These are phyloP conservation scores for Kentomonas sorsogonicus DNA, from an alignment of 208 protist species.

Conservation along the genomic window DNA sequence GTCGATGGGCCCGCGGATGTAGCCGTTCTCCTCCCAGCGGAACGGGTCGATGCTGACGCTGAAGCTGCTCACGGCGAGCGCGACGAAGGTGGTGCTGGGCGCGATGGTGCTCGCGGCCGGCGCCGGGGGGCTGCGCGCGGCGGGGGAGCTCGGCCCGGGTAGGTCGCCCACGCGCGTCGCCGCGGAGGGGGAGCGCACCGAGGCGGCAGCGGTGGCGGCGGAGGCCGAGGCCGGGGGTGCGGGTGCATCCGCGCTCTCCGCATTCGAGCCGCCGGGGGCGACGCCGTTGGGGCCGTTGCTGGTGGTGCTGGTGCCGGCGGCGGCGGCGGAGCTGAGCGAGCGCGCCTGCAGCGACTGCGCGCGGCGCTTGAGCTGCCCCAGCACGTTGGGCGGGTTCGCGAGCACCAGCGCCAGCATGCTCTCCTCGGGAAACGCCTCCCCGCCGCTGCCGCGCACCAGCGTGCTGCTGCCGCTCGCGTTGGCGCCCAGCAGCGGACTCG, in stretches of 20 bases:
- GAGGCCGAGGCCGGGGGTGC: background rate
- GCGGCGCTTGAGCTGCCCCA: conserved; percentile 15
- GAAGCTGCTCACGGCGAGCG: conserved; percentile 61
- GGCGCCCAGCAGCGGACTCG: too few species aligned
- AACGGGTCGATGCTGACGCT: conserved; percentile 70
- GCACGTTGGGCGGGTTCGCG: conserved; percentile 16
- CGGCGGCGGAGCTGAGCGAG: background rate
- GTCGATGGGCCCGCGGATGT: conserved; percentile 45
- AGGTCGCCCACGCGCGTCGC: background rate
- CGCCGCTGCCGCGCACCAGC: background rate
- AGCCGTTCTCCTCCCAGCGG: conserved; percentile 41
- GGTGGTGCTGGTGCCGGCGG: background rate
- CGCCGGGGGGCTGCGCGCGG: background rate
- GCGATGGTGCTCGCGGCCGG: background rate
- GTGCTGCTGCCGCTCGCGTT: too few species aligned
- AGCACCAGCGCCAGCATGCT: conserved; percentile 31
- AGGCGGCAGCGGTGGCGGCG: background rate
- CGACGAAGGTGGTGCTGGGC: background rate
- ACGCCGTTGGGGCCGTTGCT: background rate
- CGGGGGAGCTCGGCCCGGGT: background rate
- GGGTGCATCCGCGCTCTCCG: background rate
- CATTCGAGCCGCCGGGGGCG: background rate
- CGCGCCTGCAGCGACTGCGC: conserved; percentile 5
- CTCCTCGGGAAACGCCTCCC: conserved; percentile 24
- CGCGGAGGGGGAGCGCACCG: background rate